Conservation (phyloP, 139 green algal species). For the Chlorella sp. region DNA sequence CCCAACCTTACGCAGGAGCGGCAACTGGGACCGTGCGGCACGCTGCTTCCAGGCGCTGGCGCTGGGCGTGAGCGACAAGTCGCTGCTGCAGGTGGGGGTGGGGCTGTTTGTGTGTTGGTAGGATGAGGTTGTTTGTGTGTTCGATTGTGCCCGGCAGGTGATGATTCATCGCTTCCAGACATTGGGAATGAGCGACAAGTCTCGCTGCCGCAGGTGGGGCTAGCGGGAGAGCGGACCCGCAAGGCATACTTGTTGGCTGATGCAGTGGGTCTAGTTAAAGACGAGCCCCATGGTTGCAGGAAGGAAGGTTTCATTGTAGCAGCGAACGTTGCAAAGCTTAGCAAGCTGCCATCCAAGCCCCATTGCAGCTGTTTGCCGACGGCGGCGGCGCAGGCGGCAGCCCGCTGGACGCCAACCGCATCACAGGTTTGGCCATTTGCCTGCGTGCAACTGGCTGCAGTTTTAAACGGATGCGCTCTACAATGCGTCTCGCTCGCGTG, state of each 20-base stretch:
- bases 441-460: neutral
- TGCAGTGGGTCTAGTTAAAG: too few relatives aligned
- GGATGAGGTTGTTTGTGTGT: too few relatives aligned
- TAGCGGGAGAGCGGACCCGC: too few relatives aligned
- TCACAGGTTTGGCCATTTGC: neutral
- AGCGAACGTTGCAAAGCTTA: neutral
- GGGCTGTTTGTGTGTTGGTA: neutral
- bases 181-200: too few relatives aligned
- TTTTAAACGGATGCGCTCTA: neutral
- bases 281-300: too few relatives aligned
- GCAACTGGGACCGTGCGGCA: constrained; percentile 42
- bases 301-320: neutral
- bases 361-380: constrained; percentile 15
- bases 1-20: constrained; percentile 16
- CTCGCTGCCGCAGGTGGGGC: too few relatives aligned
- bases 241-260: too few relatives aligned
- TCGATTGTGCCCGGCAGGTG: too few relatives aligned
- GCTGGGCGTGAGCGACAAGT: constrained; percentile 39
- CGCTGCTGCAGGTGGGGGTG: constrained; percentile 13
- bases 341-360: too few relatives aligned
- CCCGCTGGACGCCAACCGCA: neutral
- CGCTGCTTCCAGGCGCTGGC: constrained; percentile 46
- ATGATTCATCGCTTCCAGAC: too few relatives aligned
- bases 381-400: neutral
- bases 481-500: too few relatives aligned